Evolutionary conservation across 495 filamentous ascomycete genomes (phyloP).

Genomic region (Trichoderma asperelloides): DNA sequence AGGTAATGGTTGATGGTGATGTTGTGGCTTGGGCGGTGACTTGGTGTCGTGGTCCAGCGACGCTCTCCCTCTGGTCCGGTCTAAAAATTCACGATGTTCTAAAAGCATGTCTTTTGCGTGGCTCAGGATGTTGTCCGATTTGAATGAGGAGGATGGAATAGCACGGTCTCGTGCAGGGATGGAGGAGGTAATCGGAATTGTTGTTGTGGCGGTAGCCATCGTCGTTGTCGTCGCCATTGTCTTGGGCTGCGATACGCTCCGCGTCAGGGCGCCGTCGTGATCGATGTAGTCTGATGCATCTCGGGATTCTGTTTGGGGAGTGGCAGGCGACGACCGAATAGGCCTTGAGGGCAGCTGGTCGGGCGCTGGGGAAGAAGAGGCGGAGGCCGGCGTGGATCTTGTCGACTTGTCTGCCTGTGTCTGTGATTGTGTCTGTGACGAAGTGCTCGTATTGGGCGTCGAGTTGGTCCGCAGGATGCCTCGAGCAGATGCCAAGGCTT

Average conservation of each 20-base stretch:
- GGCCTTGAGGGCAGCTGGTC: not conserved
- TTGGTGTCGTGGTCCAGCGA: conserved; percentile 30
- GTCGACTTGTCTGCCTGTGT: not conserved
- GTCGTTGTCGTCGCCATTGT: conserved; percentile 17
- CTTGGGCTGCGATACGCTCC: not conserved
- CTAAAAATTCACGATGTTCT: conserved; percentile 27
- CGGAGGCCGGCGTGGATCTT: not conserved
- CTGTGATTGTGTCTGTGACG: not conserved
- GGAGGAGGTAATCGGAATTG: not conserved
- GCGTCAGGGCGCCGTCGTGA: conserved; percentile 7
- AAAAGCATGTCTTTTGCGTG: conserved; percentile 29
- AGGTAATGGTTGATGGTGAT: conserved; percentile 11
- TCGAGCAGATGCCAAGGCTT: conserved; percentile 44
- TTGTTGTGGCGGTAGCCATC: conserved; percentile 11
- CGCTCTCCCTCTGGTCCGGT: conserved; percentile 22
- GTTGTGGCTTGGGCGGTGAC: conserved; percentile 12
- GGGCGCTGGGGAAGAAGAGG: not conserved
- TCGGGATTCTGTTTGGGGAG: not conserved
- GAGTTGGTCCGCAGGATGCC: conserved; percentile 24
- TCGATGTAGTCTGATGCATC: conserved; percentile 18
- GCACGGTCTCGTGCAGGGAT: conserved; percentile 5
- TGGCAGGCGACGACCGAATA: not conserved
- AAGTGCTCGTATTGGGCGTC: not conserved
- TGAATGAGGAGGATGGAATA: conserved; percentile 14
- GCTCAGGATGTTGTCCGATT: conserved; percentile 21